phyloP scores from a whole-genome alignment of 2,329 filamentous ascomycete genomes.

The Aspergillus texensis region DNA sequence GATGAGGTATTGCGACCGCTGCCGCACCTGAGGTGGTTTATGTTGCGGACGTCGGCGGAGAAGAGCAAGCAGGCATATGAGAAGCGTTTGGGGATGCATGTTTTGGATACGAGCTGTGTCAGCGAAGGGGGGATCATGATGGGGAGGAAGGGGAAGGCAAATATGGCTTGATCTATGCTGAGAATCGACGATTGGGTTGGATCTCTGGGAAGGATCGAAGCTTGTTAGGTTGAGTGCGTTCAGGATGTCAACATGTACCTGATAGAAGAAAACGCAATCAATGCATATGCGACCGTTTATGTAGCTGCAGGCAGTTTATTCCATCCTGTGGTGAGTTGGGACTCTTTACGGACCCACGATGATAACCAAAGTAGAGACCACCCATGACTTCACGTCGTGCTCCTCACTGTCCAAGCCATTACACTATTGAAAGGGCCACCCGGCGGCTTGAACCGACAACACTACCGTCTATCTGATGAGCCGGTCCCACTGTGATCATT shows the following conservation, averaged over 20 bases:
- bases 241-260: background rate
- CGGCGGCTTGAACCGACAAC: background rate
- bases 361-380: too few species aligned
- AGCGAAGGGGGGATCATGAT: conserved; percentile 13
- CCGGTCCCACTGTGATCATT: background rate
- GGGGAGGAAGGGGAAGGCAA: conserved; percentile 15
- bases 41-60: conserved; percentile 46
- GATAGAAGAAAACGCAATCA: background rate
- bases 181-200: background rate
- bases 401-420: background rate
- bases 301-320: background rate
- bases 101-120: conserved; percentile 21
- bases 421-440: background rate
- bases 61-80: conserved; percentile 24
- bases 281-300: background rate
- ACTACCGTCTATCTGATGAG: background rate
- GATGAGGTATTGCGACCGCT: conserved; percentile 60
- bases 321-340: background rate
- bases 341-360: background rate
- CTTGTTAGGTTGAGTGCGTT: too few species aligned
- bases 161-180: conserved; percentile 5
- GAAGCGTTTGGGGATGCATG: conserved; percentile 26
- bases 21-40: conserved; percentile 61
- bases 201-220: background rate
- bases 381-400: background rate